These are phyloP conservation scores for Irpex sp. DNA, from an alignment of 1,284 basidiomycete genomes.

Conservation along the genomic window DNA sequence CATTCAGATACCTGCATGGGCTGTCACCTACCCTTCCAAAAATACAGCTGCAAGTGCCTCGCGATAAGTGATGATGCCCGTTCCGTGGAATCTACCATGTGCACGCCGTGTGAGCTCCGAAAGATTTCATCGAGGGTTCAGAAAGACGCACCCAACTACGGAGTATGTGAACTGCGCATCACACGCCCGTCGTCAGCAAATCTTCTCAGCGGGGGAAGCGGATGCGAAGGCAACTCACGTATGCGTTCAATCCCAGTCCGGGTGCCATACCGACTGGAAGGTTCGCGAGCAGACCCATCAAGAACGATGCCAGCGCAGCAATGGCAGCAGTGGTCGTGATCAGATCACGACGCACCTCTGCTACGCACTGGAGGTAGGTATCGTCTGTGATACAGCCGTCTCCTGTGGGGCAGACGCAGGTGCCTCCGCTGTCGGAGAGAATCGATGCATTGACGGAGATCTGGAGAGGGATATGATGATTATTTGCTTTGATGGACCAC, in stretches of 20 bases:
- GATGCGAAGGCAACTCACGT: constrained; percentile 42
- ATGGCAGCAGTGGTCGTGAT: constrained; percentile 80
- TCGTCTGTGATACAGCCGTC: constrained; percentile 55
- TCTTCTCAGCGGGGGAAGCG: background rate
- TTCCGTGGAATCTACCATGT: constrained; percentile 53
- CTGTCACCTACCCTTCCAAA: constrained; percentile 64
- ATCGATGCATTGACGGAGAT: constrained; percentile 86
- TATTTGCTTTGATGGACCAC: background rate
- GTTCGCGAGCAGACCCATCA: constrained; percentile 86
- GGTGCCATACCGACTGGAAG: constrained; percentile 81
- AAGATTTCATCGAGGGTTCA: background rate
- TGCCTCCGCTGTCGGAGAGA: constrained; percentile 73
- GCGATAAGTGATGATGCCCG: constrained; percentile 72
- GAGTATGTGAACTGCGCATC: constrained; percentile 76
- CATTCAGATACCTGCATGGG: background rate
- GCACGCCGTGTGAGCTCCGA: constrained; percentile 4
- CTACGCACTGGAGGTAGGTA: constrained; percentile 63
- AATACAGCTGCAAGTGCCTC: constrained; percentile 89
- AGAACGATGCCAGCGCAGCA: constrained; percentile 68
- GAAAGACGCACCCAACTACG: constrained; percentile 57
- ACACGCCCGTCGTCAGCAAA: background rate
- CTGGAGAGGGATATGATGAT: constrained; percentile 30
- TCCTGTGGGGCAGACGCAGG: constrained; percentile 67
- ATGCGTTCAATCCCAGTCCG: constrained; percentile 82
- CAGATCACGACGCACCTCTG: constrained; percentile 67